phyloP scores from a whole-genome alignment of 2,329 filamentous ascomycete genomes.

The Talaromyces sp. region DNA sequence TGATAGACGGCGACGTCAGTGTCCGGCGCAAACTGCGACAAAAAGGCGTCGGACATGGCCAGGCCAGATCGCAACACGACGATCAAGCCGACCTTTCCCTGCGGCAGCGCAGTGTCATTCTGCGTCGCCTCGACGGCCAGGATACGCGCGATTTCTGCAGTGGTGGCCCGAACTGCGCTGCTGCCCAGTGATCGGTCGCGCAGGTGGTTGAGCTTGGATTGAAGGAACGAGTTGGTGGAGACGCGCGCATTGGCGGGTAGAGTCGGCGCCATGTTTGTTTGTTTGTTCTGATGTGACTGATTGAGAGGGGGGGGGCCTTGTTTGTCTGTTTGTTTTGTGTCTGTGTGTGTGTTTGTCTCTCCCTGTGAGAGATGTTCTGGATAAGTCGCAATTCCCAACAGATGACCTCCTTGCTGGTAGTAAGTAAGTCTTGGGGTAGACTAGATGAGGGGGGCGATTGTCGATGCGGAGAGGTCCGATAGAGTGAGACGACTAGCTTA shows the following conservation, averaged over 20 bases:
- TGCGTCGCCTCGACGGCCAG: slow-evolving; percentile 15
- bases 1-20: slow-evolving; percentile 24
- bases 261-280: not conserved
- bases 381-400: not conserved
- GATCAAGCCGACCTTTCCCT: slow-evolving; percentile 15
- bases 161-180: slow-evolving; percentile 14
- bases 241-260: slow-evolving; percentile 13
- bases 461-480: slow-evolving; percentile 11
- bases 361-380: too few relatives aligned
- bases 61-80: slow-evolving; percentile 35
- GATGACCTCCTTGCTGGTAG: not conserved
- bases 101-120: not conserved
- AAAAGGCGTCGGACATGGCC: slow-evolving; percentile 35
- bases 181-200: slow-evolving; percentile 15
- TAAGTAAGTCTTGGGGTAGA: not conserved
- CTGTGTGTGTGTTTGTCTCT: not conserved
- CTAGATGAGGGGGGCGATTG: not conserved
- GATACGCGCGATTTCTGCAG: slow-evolving; percentile 14
- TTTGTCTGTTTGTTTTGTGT: not conserved
- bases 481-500: slow-evolving; percentile 5
- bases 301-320: not conserved
- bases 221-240: slow-evolving; percentile 15
- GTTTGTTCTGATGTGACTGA: not conserved
- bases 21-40: slow-evolving; percentile 21
- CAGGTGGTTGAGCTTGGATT: slow-evolving; percentile 14